phyloP scores from a whole-genome alignment of 441 rosid genomes.

The Syzygium malaccense region DNA sequence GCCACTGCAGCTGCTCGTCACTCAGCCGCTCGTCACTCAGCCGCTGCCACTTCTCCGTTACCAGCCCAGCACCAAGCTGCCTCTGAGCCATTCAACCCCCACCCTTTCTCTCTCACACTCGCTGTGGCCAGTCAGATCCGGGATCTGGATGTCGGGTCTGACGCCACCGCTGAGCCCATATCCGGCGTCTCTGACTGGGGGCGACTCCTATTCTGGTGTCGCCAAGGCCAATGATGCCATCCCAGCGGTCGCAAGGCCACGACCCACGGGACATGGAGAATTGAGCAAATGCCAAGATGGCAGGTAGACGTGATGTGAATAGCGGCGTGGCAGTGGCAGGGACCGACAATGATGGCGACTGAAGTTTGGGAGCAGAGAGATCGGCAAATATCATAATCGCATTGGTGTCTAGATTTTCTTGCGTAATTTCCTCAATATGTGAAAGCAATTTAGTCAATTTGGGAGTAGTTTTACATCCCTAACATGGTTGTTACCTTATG shows the following conservation, averaged over 20 bases:
- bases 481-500: neutral
- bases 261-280: neutral
- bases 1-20: neutral
- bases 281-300: neutral
- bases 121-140: too few relatives aligned
- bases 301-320: too few relatives aligned
- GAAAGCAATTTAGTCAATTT: neutral
- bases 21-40: neutral
- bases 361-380: neutral
- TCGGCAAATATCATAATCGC: rapidly evolving
- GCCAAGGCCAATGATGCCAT: too few relatives aligned
- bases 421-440: neutral
- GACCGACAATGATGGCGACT: neutral
- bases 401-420: neutral
- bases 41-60: neutral
- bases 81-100: too few relatives aligned
- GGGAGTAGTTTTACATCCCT: neutral
- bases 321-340: too few relatives aligned
- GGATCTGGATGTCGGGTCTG: too few relatives aligned
- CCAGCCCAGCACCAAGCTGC: too few relatives aligned
- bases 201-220: too few relatives aligned
- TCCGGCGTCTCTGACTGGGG: too few relatives aligned
- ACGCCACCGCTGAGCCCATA: too few relatives aligned
- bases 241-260: neutral
- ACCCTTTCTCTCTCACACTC: too few relatives aligned